Percentiles rank a stretch among this genome's conserved stretches.
Conservation (phyloP, 116 monocot species). For the Trichopus zeylanicus region DNA sequence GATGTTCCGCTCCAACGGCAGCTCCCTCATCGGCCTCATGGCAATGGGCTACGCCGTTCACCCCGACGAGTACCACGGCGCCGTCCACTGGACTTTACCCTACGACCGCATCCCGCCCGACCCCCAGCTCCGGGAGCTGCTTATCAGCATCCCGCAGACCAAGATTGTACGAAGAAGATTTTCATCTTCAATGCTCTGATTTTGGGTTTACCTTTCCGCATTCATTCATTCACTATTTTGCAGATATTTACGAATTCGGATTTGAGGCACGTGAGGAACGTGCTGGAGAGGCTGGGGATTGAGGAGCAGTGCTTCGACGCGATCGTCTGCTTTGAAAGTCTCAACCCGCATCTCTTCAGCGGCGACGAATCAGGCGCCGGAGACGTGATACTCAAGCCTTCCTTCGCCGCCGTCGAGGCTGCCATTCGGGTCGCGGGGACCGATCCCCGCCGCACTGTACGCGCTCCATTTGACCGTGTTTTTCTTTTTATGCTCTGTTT, state of each 20-base stretch:
- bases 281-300: slow-evolving; percentile 50
- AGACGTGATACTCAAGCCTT: slow-evolving; percentile 67
- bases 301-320: slow-evolving; percentile 37
- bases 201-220: not conserved
- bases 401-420: slow-evolving; percentile 30
- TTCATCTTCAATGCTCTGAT: not conserved
- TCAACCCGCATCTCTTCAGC: slow-evolving; percentile 52
- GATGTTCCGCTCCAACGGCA: slow-evolving; percentile 70
- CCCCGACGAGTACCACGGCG: slow-evolving; percentile 89
- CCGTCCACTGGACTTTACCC: slow-evolving; percentile 77
- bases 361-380: not conserved
- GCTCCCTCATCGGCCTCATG: slow-evolving; percentile 82
- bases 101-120: slow-evolving; percentile 69
- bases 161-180: slow-evolving; percentile 62
- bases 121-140: slow-evolving; percentile 42
- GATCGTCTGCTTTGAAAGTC: slow-evolving; percentile 83
- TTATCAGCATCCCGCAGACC: slow-evolving; percentile 46
- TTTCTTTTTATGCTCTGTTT: not conserved
- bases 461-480: not conserved
- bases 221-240: not conserved
- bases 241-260: slow-evolving; percentile 96
- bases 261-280: slow-evolving; percentile 41
- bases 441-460: slow-evolving; percentile 49
- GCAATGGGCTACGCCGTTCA: slow-evolving; percentile 70
- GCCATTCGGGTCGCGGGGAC: slow-evolving; percentile 40